Conservation (phyloP, 805 yeast species). For the Ogataea glucozyma region DNA sequence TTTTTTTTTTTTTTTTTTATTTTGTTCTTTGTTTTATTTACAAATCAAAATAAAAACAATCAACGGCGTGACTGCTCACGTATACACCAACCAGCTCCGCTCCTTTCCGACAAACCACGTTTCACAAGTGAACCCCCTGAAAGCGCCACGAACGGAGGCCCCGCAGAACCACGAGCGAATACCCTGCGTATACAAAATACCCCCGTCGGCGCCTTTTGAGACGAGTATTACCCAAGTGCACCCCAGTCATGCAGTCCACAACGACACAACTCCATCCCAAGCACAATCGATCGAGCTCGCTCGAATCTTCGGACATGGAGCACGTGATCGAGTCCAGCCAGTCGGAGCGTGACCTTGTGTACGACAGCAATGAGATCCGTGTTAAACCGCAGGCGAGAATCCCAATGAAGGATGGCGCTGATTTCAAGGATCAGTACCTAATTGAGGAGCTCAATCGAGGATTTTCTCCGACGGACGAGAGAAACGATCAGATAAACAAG, state of each 20-base stretch:
- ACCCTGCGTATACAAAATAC: no score
- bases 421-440: neutral
- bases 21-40: neutral
- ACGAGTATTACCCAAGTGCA: neutral
- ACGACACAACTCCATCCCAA: neutral
- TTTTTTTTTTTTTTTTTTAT: neutral
- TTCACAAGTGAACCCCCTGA: no score
- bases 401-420: conserved; percentile 9
- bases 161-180: no score
- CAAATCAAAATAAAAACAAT: no score
- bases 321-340: conserved; percentile 10
- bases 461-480: no score
- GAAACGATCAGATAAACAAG: conserved; percentile 1
- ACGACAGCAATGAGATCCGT: conserved; percentile 8
- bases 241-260: no score
- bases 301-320: conserved; percentile 14
- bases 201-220: no score
- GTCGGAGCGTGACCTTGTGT: conserved; percentile 14
- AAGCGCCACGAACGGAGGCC: no score
- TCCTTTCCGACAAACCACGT: no score
- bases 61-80: neutral
- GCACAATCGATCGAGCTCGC: conserved; percentile 10
- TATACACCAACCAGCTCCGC: no score
- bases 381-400: conserved; percentile 6
- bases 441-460: no score